Evolutionary conservation across 805 yeast genomes (phyloP).

Genomic region (Phaffomyces thermotolerans): DNA sequence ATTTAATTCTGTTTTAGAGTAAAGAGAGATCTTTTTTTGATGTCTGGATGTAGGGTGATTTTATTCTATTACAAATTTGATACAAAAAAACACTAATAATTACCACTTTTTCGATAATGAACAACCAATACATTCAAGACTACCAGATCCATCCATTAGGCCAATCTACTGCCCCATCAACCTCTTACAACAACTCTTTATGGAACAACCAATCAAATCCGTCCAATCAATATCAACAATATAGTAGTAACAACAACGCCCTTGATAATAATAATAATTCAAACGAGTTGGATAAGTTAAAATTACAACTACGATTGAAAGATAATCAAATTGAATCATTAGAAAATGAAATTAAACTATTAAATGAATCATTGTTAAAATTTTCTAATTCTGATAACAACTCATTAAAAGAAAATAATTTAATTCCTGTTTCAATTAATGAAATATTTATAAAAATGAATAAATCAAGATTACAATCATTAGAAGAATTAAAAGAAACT

Average conservation of each 20-base stretch:
- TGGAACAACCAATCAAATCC: slow-evolving; percentile 2
- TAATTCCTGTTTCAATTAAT: slow-evolving; percentile 37
- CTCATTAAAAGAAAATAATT: background rate
- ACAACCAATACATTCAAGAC: slow-evolving; percentile 3
- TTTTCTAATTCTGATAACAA: no score
- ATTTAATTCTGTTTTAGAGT: no score
- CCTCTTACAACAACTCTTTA: slow-evolving; percentile 4
- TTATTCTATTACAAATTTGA: background rate
- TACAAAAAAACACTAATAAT: no score
- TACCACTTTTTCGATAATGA: no score
- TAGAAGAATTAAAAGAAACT: slow-evolving; percentile 51
- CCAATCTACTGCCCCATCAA: slow-evolving; percentile 6
- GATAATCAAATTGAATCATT: slow-evolving; percentile 42
- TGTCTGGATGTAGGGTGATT: no score
- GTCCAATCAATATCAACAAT: background rate
- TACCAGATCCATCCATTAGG: slow-evolving; percentile 6
- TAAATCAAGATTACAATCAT: slow-evolving; percentile 37
- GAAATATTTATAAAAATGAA: slow-evolving; percentile 43
- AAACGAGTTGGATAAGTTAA: slow-evolving; percentile 29
- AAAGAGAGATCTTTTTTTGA: no score
- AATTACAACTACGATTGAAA: slow-evolving; percentile 47
- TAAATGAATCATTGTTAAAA: slow-evolving; percentile 23
- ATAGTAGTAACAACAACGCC: background rate
- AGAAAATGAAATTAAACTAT: slow-evolving; percentile 36
- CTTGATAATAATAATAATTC: no score